A percentile compares a stretch with the other conserved stretches of the same genome.
phyloP scores from a whole-genome alignment of 768 basidiomycete species.

The Phlegmacium glaucopus region DNA sequence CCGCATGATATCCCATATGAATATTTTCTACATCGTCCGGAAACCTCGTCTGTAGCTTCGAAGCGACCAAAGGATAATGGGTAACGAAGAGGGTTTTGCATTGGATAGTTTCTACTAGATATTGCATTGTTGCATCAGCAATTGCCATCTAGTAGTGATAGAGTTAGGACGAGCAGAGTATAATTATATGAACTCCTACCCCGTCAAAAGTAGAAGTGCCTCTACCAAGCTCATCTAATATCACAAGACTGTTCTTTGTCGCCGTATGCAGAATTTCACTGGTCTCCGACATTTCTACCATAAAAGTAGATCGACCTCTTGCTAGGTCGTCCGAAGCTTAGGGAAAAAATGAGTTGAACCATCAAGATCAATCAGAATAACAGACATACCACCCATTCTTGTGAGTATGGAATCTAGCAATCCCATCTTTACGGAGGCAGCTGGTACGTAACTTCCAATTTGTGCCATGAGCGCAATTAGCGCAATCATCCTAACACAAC shows the following conservation, averaged over 20 bases:
- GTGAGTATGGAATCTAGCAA: slow-evolving; percentile 83
- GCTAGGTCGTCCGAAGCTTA: slow-evolving; percentile 85
- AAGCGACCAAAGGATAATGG: slow-evolving; percentile 87
- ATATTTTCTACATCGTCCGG: slow-evolving; percentile 65
- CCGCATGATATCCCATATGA: slow-evolving; percentile 84
- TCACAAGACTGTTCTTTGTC: slow-evolving; percentile 74
- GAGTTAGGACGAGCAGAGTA: neutral
- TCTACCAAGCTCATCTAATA: slow-evolving; percentile 86
- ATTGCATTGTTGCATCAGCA: slow-evolving; percentile 74
- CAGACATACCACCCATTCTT: slow-evolving; percentile 76
- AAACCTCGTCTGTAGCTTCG: slow-evolving; percentile 56
- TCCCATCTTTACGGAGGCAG: slow-evolving; percentile 66
- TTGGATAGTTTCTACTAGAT: slow-evolving; percentile 54
- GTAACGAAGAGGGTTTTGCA: slow-evolving; percentile 91
- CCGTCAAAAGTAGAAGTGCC: slow-evolving; percentile 96
- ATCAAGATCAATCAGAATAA: neutral
- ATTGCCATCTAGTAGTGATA: slow-evolving; percentile 67
- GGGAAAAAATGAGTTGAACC: slow-evolving; percentile 1
- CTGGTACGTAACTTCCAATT: slow-evolving; percentile 93
- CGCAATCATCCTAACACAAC: slow-evolving; percentile 75
- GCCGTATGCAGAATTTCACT: slow-evolving; percentile 82
- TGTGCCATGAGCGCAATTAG: slow-evolving; percentile 82
- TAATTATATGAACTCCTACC: slow-evolving; percentile 28
- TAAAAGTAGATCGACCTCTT: slow-evolving; percentile 88
- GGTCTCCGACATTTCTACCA: slow-evolving; percentile 96